Evolutionary conservation across 1,284 basidiomycete genomes (phyloP).

Genomic region (Polyporus tsugae): DNA sequence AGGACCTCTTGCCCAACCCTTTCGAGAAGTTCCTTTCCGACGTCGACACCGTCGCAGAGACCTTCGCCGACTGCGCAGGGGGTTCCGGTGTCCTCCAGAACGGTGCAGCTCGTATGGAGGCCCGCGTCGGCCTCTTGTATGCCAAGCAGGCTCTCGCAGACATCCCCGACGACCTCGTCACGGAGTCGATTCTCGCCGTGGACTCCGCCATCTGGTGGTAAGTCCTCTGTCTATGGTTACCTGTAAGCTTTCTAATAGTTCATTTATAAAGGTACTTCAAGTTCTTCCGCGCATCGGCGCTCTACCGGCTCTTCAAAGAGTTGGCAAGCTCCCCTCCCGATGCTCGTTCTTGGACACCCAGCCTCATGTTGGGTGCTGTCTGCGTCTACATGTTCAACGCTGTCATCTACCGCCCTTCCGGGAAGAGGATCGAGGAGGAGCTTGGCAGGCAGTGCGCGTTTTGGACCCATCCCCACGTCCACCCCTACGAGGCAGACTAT

Average conservation of each 20-base stretch:
- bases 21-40: background rate
- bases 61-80: background rate
- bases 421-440: background rate
- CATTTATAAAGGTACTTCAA: background rate
- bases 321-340: background rate
- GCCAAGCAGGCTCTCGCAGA: background rate
- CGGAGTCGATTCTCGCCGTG: background rate
- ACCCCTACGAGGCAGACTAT: background rate
- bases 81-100: background rate
- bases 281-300: background rate
- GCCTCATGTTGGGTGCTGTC: background rate
- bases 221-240: background rate
- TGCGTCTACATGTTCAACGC: background rate
- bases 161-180: background rate
- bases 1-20: background rate
- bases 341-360: background rate
- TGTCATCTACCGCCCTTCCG: background rate
- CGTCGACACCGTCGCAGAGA: background rate
- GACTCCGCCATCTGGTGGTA: background rate
- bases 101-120: background rate
- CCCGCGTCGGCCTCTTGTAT: background rate
- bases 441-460: background rate
- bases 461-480: background rate
- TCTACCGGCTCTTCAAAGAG: background rate
- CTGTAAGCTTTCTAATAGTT: background rate